Evolutionary conservation across 2,329 filamentous ascomycete species (phyloP).

Genomic region (Nigrospora oryzae): DNA sequence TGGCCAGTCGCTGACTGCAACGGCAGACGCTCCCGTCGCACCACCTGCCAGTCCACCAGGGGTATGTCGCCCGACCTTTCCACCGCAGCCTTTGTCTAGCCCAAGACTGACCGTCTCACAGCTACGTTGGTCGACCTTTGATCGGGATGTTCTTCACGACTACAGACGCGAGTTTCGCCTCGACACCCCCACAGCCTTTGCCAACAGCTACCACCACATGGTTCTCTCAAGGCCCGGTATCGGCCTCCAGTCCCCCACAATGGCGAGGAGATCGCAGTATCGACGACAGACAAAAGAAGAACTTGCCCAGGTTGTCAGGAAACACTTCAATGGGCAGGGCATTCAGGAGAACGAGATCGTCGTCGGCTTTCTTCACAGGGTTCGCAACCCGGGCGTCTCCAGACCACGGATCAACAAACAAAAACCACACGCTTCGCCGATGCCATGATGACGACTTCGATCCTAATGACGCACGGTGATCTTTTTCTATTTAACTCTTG

Average conservation of each 20-base stretch:
- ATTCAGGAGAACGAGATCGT: conserved; percentile 78
- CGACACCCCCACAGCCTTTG: conserved; percentile 62
- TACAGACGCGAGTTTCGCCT: conserved; percentile 70
- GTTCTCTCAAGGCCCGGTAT: conserved; percentile 57
- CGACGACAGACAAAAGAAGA: conserved; percentile 64
- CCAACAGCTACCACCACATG: conserved; percentile 51
- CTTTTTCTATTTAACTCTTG: too few species aligned
- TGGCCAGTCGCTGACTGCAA: conserved; percentile 12
- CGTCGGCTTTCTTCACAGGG: conserved; percentile 68
- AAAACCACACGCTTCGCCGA: conserved; percentile 20
- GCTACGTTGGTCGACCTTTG: conserved; percentile 61
- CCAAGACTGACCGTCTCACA: conserved; percentile 14
- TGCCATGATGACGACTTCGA: conserved; percentile 13
- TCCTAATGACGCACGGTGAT: too few species aligned
- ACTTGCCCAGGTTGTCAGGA: conserved; percentile 63
- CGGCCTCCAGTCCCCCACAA: conserved; percentile 66
- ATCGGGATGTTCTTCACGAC: conserved; percentile 59
- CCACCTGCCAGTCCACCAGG: conserved; percentile 15
- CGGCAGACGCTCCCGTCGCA: conserved; percentile 8
- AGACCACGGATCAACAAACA: conserved; percentile 22
- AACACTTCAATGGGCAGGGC: conserved; percentile 75
- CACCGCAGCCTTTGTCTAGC: too few species aligned
- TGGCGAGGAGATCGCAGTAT: conserved; percentile 57
- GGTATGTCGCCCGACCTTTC: conserved; percentile 10
- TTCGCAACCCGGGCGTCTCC: conserved; percentile 45